Base-by-base conservation (phyloP, 257 asterid species). In the Solanum lycopersicoides region DNA sequence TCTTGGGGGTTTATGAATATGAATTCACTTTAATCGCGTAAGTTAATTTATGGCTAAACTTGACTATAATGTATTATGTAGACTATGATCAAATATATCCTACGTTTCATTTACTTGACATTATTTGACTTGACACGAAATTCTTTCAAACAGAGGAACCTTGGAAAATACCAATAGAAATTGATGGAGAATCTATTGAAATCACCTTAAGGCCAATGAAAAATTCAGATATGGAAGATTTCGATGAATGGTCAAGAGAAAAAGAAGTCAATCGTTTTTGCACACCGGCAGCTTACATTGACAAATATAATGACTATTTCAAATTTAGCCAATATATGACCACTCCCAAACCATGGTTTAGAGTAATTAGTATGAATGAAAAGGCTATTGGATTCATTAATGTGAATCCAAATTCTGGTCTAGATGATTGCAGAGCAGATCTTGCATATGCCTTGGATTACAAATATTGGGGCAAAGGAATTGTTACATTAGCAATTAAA, bases 391-490 rank as follows among this genome's bases (percentile, higher is more conserved):
- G 98, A n/a, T 45, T 93, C 8, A 91, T 94, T 28, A 89, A 93
- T 0, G 94, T 93, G 35, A 34, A 92, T 1, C 98, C 96, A 4
- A 30, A 34, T 71, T 68, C 90, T 3, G 95, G 91, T 12, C 25
- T 5, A n/a, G 89, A 83, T 50, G 65, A 87, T 16, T 89, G 92
- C 86, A 87, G 90, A 83, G 95, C 84, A 8, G 92, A 91, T 88
- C 88, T 94, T 25, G 94, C 95, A 5, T 93, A 89, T 83, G 93
- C 83, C n/a, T 37, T 94, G 37, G 90, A 92, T 4, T 69, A 73
- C 18, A 87, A 91, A 59, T 89, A 92, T 30, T 92, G 94, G 95
- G 92, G 93, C 34, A 91, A 83, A 87, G 95, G 93, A 42, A 87
- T 94, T 35, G 90, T 76, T 23, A 91, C 93, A 1, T 60, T 63